These are phyloP conservation scores for Pythium chondricola DNA, from an alignment of 352 stramenopile genomes.

Conservation along the genomic window DNA sequence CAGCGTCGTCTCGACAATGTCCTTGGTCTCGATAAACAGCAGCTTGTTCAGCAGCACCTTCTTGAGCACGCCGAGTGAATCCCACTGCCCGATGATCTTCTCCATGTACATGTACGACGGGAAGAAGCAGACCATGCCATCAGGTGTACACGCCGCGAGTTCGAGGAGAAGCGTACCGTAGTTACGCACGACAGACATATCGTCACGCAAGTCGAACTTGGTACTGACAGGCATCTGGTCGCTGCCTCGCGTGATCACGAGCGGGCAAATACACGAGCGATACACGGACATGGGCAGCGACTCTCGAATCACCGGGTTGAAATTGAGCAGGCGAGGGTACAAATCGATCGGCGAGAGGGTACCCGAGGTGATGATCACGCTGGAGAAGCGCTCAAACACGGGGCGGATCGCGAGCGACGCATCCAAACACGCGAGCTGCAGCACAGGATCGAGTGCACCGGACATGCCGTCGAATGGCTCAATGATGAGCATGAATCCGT, in stretches of 20 bases:
- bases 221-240: constrained; percentile 97
- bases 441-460: constrained; percentile 75
- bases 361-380: constrained; percentile 87
- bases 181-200: constrained; percentile 93
- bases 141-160: constrained; percentile 90
- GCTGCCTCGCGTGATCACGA: constrained; percentile 96
- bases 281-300: constrained; percentile 99
- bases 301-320: constrained; percentile 93
- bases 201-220: constrained; percentile 86
- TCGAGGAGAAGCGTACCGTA: constrained; percentile 95
- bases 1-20: constrained; percentile 98
- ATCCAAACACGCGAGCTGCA: constrained; percentile 96
- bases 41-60: constrained; percentile 96
- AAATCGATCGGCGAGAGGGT: constrained; percentile 98
- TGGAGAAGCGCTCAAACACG: constrained; percentile 95
- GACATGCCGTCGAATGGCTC: constrained; percentile 88
- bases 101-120: constrained; percentile 99
- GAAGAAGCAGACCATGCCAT: constrained; percentile 99
- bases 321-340: constrained; percentile 98
- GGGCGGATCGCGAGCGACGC: constrained; percentile 96
- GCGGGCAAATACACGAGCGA: constrained; percentile 94
- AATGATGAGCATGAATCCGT: constrained; percentile 98
- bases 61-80: constrained; percentile 87
- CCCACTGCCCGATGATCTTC: constrained; percentile 96
- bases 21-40: constrained; percentile 99